Evolutionary conservation across 257 asterid species (phyloP).

Genomic region (Gynochthodes officinalis): DNA sequence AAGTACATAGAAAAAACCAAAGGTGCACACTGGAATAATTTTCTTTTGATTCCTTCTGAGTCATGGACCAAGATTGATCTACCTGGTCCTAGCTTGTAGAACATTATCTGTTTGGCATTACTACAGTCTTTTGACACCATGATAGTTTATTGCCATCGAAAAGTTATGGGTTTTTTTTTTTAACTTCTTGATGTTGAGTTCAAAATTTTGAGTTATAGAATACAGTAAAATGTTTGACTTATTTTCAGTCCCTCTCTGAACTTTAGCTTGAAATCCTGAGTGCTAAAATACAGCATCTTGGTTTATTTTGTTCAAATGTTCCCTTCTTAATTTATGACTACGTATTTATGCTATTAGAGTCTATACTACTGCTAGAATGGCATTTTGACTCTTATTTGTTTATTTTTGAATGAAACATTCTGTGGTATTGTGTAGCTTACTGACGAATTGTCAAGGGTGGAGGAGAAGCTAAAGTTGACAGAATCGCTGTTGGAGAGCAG

Average conservation of each 20-base stretch:
- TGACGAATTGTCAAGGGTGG: slow-evolving; percentile 79
- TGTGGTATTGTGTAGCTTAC: slow-evolving; percentile 49
- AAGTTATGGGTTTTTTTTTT: background rate
- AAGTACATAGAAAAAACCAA: too few relatives aligned
- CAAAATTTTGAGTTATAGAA: background rate
- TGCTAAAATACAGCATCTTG: background rate
- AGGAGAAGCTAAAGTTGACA: slow-evolving; percentile 80
- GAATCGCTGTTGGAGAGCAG: slow-evolving; percentile 90
- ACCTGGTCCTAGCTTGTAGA: background rate
- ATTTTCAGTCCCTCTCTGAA: background rate
- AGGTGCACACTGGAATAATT: background rate
- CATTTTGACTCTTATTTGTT: background rate
- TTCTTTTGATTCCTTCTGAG: background rate
- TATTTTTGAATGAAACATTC: background rate
- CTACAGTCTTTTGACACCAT: background rate
- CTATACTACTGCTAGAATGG: background rate
- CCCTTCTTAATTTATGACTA: too few relatives aligned
- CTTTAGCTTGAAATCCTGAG: background rate
- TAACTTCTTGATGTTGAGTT: too few relatives aligned
- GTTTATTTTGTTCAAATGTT: background rate
- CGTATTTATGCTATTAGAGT: background rate
- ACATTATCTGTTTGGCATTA: background rate
- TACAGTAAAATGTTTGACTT: background rate
- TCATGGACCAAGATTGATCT: background rate
- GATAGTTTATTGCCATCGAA: background rate